Base-by-base conservation (phyloP, 768 basidiomycete genomes). In the Cubamyces sp. region DNA sequence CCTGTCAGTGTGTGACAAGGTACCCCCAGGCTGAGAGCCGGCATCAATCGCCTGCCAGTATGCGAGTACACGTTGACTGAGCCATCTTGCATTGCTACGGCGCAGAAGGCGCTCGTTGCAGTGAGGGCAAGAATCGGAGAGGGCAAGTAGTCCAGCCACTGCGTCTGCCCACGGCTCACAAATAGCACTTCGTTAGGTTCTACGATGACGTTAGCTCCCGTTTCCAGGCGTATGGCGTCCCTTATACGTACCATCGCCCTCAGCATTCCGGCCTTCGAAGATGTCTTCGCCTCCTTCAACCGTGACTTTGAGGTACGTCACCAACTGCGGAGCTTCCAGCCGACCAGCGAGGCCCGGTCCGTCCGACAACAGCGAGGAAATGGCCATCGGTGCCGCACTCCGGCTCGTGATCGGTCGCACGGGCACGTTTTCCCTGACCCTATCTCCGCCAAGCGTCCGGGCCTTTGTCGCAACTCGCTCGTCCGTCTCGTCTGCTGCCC, bases 141-240 rank as follows among this genome's bases (percentile, higher is more conserved):
- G 1, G 91, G 86, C 8, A 96, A 69, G 74, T 91, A 98, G 74
- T 98, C 96, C 46, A 96, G 74, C 94, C 96, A 98, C 56, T 90
- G 86, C 12, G 86, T 89, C 61, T 88, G 84, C 75, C 86, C 87
- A 37, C 83, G 81, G 68, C 78, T 83, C 56, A 84, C 75, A 61
- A 86, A 86, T 6, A 83, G 75, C 16, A 98, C 81, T 68, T 94
- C 93, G 18, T 84, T 82, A 4, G 81, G 79, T n/a, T 82, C 89
- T 87, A 60, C 8, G 28, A 23, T 9, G 59, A 37, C 11, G 52
- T 37, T 21, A 52, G 48, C 39, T 18, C 37, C 37, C 16, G 15
- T 12, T 18, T 18, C 11, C 2, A 48, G 23, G 21, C 18, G 19
- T 4, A 40, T 39, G 25, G 3, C 12, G 54, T 12, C 9, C 55